phyloP scores from a whole-genome alignment of 371 early-diverging fungal species.

The Massospora cicadina region DNA sequence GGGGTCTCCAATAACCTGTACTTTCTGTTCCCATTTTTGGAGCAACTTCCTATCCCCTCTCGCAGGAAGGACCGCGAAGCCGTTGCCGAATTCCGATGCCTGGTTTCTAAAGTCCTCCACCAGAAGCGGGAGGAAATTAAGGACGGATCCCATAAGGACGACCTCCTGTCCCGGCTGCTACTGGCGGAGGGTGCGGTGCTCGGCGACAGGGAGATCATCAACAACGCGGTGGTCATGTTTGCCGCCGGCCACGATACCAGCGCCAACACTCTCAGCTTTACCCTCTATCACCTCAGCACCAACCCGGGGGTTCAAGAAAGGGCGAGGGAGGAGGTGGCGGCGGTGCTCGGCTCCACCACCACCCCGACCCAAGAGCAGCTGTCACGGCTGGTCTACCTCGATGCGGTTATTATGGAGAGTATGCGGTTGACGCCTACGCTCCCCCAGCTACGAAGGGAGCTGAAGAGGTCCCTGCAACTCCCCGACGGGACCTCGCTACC shows the following conservation, averaged over 20 bases:
- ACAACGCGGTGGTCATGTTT: not conserved
- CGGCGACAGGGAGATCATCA: not conserved
- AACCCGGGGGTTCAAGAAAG: not conserved
- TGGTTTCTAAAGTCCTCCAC: not conserved
- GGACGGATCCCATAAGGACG: not conserved
- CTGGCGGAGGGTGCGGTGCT: not conserved
- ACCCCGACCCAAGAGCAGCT: not conserved
- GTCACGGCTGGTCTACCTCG: not conserved
- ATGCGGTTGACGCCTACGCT: conserved; percentile 2
- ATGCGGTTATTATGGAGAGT: not conserved
- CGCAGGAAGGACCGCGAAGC: not conserved
- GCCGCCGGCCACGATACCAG: conserved; percentile 8
- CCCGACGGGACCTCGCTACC: not conserved
- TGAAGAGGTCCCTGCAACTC: not conserved
- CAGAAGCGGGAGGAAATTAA: not conserved
- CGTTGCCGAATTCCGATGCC: not conserved
- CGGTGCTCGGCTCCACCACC: not conserved
- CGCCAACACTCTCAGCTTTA: conserved; percentile 1
- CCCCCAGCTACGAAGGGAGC: not conserved
- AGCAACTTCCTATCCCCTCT: not conserved
- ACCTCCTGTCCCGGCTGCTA: not conserved
- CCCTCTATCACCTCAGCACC: not conserved
- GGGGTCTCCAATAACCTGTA: conserved; percentile 5
- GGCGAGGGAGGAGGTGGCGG: not conserved
- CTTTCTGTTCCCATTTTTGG: conserved; percentile 8